Percentiles rank a stretch among this genome's conserved stretches.
phyloP scores from a whole-genome alignment of 345 rosid species.

The Boechera retrofracta region DNA sequence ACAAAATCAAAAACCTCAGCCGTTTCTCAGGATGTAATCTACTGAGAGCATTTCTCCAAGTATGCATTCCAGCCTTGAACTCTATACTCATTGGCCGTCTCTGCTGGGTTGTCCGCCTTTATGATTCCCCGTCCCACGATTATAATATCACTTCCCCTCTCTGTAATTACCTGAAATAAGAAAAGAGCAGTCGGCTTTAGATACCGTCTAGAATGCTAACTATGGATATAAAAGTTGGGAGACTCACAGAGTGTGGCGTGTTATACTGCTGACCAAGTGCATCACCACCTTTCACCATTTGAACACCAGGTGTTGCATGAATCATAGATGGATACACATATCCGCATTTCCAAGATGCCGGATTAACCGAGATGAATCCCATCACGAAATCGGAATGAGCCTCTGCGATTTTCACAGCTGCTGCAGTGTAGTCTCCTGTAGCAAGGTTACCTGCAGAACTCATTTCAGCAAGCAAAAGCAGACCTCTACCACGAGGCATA shows the following conservation, averaged over 20 bases:
- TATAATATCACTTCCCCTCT: constrained; percentile 92
- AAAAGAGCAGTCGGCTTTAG: neutral
- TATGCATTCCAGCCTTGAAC: constrained; percentile 97
- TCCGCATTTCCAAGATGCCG: constrained; percentile 93
- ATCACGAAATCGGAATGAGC: constrained; percentile 94
- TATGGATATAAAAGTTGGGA: constrained; percentile 39
- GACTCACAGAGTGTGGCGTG: constrained; percentile 89
- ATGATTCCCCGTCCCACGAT: constrained; percentile 98
- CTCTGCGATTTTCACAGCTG: constrained; percentile 91
- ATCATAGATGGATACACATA: constrained; percentile 81
- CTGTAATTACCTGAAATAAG: constrained; percentile 64
- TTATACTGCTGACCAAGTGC: constrained; percentile 93
- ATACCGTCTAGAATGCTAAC: neutral
- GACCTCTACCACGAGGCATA: constrained; percentile 88
- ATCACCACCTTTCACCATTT: constrained; percentile 92
- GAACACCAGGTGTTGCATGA: constrained; percentile 98
- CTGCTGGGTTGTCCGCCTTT: constrained; percentile 78
- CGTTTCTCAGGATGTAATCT: constrained; percentile 14
- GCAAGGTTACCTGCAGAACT: constrained; percentile 99
- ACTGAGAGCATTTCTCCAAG: constrained; percentile 64
- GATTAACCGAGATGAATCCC: constrained; percentile 96
- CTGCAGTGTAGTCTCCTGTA: constrained; percentile 90
- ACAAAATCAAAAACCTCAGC: constrained; percentile 21
- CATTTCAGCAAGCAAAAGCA: constrained; percentile 94
- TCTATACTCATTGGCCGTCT: constrained; percentile 80